Evolutionary conservation across 2,329 filamentous ascomycete species (phyloP), one percentile per base, ranked within the genome.

Genomic region (Hymenoscyphus repandus): DNA sequence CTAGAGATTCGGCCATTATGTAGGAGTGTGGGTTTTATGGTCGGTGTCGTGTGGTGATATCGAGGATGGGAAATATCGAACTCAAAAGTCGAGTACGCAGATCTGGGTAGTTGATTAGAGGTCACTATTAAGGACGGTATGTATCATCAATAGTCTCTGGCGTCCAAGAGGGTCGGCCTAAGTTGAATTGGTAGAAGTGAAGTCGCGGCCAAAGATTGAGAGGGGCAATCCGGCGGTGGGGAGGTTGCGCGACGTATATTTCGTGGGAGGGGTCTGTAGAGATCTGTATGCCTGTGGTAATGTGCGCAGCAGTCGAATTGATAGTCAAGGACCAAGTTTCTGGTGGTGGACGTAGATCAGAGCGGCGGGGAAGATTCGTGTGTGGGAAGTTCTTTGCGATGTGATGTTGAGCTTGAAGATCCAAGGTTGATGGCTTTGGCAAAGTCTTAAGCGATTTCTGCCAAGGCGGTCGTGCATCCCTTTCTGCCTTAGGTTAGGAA

Each of bases 1-100:
- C 74, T 60, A 75, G 67, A 56, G 61, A 62, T 58, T 74, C 72
- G 54, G 73, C 67, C 73, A 76, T 75, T 67, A 41, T 56, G 36
- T 41, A 37, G 7, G 4, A 12, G 33, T 31, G 42, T 39, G 20
- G 30, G 6, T 54, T 42, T 49, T 22, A n/a, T 18, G 7, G 40
- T 38, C 13, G 31, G 38, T 15, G 18, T 34, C 31, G 39, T 30
- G 34, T 50, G 40, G 27, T 27, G 49, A 49, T 47, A 22, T 34
- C 33, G 53, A 18, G 38, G 45, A 15, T 17, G 44, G 32, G 37
- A 30, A 31, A 36, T 11, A 36, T 39, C 36, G 36, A 40, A 17
- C 31, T 30, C 20, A 15, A 38, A 45, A 36, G 27, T 27, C 20
- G 36, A 12, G 36, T 17, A 11, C 32, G 31, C 36, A 32, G 32